A percentile compares a stretch with the other conserved stretches of the same genome.
Evolutionary conservation across 2,329 filamentous ascomycete genomes (phyloP).

Genomic region (Microthyrium microscopicum): DNA sequence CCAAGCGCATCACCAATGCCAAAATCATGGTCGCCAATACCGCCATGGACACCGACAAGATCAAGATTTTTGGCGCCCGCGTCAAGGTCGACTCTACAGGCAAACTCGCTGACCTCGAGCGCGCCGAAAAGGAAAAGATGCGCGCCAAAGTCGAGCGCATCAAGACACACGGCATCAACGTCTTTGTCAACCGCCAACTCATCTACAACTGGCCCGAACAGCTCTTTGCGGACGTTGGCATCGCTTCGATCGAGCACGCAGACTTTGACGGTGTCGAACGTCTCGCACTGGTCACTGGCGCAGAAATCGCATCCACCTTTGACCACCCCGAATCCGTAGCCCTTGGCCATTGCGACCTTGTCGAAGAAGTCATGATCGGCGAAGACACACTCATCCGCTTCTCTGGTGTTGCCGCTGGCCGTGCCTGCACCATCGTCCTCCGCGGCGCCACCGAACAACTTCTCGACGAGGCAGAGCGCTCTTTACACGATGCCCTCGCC

Average conservation of each 20-base stretch:
- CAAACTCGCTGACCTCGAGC: constrained; percentile 95
- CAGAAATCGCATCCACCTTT: constrained; percentile 94
- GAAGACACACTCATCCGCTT: constrained; percentile 97
- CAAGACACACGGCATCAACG: constrained; percentile 98
- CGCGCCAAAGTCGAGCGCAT: constrained; percentile 98
- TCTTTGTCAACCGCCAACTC: constrained; percentile 97
- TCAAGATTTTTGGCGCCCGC: constrained; percentile 96
- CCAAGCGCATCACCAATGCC: constrained; percentile 90
- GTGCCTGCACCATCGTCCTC: constrained; percentile 92
- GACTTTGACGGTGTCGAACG: constrained; percentile 98
- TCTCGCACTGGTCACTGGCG: constrained; percentile 83
- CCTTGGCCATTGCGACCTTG: constrained; percentile 83
- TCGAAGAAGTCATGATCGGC: constrained; percentile 96
- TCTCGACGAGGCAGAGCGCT: constrained; percentile 90
- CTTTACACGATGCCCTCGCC: constrained; percentile 85
- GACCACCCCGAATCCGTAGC: constrained; percentile 96
- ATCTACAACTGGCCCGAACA: constrained; percentile 99
- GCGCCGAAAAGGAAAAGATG: constrained; percentile 98
- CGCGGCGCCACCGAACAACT: constrained; percentile 94
- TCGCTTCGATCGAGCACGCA: constrained; percentile 96
- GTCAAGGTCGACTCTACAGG: constrained; percentile 94
- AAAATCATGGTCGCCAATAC: constrained; percentile 98
- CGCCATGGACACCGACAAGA: constrained; percentile 98
- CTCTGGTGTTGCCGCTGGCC: constrained; percentile 81
- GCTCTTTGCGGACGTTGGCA: constrained; percentile 91